phyloP scores from a whole-genome alignment of 441 rosid genomes.

The Theobroma grandiflorum region DNA sequence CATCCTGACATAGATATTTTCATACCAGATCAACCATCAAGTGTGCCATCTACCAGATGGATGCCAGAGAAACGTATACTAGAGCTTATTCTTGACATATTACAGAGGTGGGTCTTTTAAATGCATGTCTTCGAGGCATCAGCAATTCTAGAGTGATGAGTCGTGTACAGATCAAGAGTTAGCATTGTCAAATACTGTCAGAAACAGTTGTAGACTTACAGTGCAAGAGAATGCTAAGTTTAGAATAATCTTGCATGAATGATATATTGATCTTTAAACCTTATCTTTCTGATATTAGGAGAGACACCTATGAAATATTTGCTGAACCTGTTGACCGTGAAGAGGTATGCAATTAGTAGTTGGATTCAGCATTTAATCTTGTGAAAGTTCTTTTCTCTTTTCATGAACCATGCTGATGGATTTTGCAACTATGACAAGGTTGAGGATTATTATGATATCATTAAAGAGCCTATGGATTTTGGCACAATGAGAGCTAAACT shows the following conservation, averaged over 20 bases:
- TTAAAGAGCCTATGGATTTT: slow-evolving; percentile 78
- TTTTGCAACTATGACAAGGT: slow-evolving; percentile 47
- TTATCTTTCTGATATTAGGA: slow-evolving; percentile 40
- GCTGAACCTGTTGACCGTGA: slow-evolving; percentile 63
- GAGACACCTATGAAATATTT: slow-evolving; percentile 67
- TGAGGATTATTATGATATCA: slow-evolving; percentile 61
- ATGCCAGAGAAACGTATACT: slow-evolving; percentile 55
- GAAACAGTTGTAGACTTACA: neutral
- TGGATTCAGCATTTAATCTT: slow-evolving; percentile 12
- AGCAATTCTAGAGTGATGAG: slow-evolving; percentile 5
- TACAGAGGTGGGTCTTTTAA: slow-evolving; percentile 56
- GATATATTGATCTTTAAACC: slow-evolving; percentile 5
- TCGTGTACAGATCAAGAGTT: neutral
- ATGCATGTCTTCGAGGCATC: neutral
- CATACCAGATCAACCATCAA: slow-evolving; percentile 42
- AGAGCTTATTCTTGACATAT: slow-evolving; percentile 49
- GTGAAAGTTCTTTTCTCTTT: slow-evolving; percentile 8
- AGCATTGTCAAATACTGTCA: neutral
- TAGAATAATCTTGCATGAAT: neutral
- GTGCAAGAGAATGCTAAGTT: neutral
- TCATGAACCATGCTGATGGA: slow-evolving; percentile 16
- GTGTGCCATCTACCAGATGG: slow-evolving; percentile 22
- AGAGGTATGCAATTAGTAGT: slow-evolving; percentile 48
- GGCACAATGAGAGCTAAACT: slow-evolving; percentile 88
- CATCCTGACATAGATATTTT: slow-evolving; percentile 28